Evolutionary conservation across 2,329 filamentous ascomycete genomes (phyloP), one percentile per base, ranked within the genome.

Genomic region (Curvularia lunata): DNA sequence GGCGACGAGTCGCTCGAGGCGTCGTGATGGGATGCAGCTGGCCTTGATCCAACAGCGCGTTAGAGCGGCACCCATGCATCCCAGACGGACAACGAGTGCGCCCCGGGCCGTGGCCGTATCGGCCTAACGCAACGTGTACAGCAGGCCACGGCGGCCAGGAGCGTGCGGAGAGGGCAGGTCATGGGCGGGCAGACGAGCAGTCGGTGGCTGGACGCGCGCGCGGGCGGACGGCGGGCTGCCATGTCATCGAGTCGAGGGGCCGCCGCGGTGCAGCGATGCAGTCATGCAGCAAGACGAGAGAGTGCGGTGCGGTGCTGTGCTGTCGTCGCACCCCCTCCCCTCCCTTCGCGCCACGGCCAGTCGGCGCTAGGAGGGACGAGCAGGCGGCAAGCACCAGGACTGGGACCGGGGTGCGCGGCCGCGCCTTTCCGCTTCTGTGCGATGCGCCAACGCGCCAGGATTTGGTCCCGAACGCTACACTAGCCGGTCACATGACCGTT

Each of bases 41-140:
- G 61, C 38, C 58, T 62, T 60, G 56, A 65, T 64, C 65, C 65
- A 63, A 65, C 65, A 63, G 65, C 59, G 59, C 60, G 60, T 67
- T 64, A 69, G 65, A 59, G 56, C 56, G 52, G 47, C 54, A 58
- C 56, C 56, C 52, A 57, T 58, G 52, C 56, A 55, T 55, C 56
- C 56, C 66, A 67, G 66, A 59, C 61, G 56, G 52, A 56, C 58
- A 63, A 63, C 61, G 63, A 62, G 54, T 57, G 55, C 64, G 68
- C 66, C 72, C 69, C 65, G 68, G 71, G 68, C 65, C 68, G 72
- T 72, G 71, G 67, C 73, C 71, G 72, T 74, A 70, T 72, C 53
- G 51, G 53, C 54, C 60, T 63, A 63, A 63, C 66, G 71, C 71
- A 68, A 68, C 59, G 60, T 69, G 64, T 59, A 54, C 54, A 58